phyloP scores from a whole-genome alignment of 306 rosid species.

The Malus asiatica region DNA sequence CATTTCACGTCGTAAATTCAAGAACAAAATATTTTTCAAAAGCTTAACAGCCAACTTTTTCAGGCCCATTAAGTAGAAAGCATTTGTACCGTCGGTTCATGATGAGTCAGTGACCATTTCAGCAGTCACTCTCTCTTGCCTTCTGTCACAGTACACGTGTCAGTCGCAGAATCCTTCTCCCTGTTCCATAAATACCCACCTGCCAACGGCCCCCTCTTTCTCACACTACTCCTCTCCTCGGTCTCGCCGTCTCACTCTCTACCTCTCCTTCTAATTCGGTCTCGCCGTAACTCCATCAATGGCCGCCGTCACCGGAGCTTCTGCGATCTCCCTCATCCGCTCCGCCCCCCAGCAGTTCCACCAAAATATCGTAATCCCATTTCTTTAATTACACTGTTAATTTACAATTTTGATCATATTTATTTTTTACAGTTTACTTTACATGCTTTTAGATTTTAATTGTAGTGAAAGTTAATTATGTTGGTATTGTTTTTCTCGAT shows the following conservation, averaged over 20 bases:
- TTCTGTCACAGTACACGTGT: slow-evolving; percentile 1
- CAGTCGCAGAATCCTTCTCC: not conserved
- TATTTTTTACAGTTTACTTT: not conserved
- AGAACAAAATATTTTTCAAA: too few species aligned
- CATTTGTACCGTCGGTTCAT: not conserved
- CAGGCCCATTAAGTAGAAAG: not conserved
- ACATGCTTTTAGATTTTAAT: too few species aligned
- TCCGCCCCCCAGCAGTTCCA: slow-evolving; percentile 19
- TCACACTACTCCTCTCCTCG: slow-evolving; percentile 9
- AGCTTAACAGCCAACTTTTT: not conserved
- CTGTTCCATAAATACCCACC: not conserved
- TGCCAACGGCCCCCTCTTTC: not conserved
- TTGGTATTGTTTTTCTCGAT: not conserved
- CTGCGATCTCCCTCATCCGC: slow-evolving; percentile 31
- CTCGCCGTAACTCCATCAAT: slow-evolving; percentile 7
- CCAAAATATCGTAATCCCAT: slow-evolving; percentile 20
- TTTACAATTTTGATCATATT: not conserved
- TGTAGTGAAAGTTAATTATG: not conserved
- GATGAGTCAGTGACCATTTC: not conserved
- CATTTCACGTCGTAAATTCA: too few species aligned
- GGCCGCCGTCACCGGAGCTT: slow-evolving; percentile 23
- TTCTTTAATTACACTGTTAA: not conserved
- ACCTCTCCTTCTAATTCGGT: not conserved
- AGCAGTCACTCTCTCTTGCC: not conserved
- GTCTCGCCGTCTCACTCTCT: slow-evolving; percentile 16